Base-by-base conservation (phyloP, 2,329 filamentous ascomycete species). In the Hypomyces rosellus region DNA sequence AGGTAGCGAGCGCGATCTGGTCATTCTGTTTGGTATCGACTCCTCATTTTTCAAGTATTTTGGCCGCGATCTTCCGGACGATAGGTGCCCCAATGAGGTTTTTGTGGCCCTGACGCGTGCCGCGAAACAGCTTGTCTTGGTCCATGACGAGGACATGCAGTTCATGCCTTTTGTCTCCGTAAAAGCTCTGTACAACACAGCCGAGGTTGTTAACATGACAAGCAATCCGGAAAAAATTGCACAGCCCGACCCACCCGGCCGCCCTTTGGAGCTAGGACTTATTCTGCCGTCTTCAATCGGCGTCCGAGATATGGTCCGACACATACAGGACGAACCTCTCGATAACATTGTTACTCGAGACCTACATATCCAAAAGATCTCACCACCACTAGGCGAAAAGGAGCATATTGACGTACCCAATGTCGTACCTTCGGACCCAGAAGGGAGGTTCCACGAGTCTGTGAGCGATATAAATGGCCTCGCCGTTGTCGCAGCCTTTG, bases 71-170 rank as follows among this genome's bases (percentile, higher is more conserved):
- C 41, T 58, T n/a, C 61, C 61, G 3, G 61, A 64, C n/a, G 57
- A 63, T 37, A 49, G 38, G 6, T 65, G 61, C 16, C 60, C 63
- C 8, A 66, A 66, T 13, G 55, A 59, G 20, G 48, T 48, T 12
- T 65, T 63, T 48, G 65, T 67, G 7, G 65, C 61, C 9, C 46
- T 67, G 2, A 65, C 62, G 1, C 61, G 64, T 12, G 58, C 63
- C 11, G 30, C 34, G 11, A 54, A 61, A 36, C 63, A 65, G 38
- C 59, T 66, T 12, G 57, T 66, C 11, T 48, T 65, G 7, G 5
- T 67, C 2, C 58, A 65, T 16, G 5, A 57, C 6, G 45, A 52
- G 2, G 9, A 39, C 0, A 20, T 56, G 9, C 43, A 50, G 1
- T 48, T 60, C 4, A 60, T 66, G 57, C 55, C 63, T 3, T 65